Evolutionary conservation across 148 eudicot genomes (phyloP), one percentile per base, ranked within the genome.

Genomic region (Spergularia marina): DNA sequence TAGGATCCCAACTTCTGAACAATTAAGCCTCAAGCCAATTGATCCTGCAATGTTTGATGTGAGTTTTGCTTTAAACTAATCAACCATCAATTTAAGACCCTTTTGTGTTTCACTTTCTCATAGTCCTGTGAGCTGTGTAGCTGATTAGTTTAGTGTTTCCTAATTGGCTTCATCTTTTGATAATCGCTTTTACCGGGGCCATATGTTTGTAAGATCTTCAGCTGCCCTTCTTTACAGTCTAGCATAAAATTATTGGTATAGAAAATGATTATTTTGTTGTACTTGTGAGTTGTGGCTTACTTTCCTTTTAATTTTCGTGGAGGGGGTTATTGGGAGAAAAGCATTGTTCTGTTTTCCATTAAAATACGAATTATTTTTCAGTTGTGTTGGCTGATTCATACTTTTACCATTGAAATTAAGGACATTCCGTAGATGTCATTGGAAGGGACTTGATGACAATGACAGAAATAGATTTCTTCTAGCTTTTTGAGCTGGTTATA

Each of bases 21-120:
- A 95, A 74, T 84, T 95, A 72, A 84, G 91, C 76, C 74, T 77
- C 49, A 95, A 87, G 85, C 89, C 92, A 61, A 80, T 95, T 71
- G 96, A 95, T 84, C 91, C 94, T 76, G 83, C 92, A 40, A 80
- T 25, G 86, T 96, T 95, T 73, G 94, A 90, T 78, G 99, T 90
- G 68, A 82, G 94, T 86, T 77, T 54, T 57, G 25, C 54, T 68
- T 65, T 64, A 47, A 53, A 12, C 52, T 75, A 12, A 30, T 30
- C 68, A 1, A 25, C 39, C 41, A 49, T n/a, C 10, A 6, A 12
- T 36, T 70, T 44, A 1, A 47, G 56, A 34, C 60, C 11, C 10
- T 66, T n/a, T 18, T n/a, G 25, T 44, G 14, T 66, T 59, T 30
- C 36, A 30, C 36, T 30, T 30, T 66, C 69, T 15, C 9, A 11